Evolutionary conservation across 345 rosid species (phyloP), one percentile per base, ranked within the genome.

Genomic region (Adansonia digitata): DNA sequence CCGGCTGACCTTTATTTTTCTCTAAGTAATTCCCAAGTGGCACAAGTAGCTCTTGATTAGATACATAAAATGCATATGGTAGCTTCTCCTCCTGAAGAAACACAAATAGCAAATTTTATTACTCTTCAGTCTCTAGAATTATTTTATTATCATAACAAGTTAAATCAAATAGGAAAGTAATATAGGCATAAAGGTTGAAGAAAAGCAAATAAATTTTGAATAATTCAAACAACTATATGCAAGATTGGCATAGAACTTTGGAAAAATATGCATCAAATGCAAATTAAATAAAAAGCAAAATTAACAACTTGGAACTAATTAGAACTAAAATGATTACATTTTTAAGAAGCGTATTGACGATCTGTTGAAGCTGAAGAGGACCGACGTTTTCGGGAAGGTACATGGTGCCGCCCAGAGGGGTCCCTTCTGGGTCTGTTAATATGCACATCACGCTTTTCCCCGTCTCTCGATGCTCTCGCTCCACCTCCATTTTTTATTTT

Each of bases 351-450:
- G 82, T 81, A 64, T 95, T 95, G 81, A 95, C 98, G 74, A 95
- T 93, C 65, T 86, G 92, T 31, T 86, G 90, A 80, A 91, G 98
- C 79, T 93, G 98, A 37, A 80, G 85, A 15, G 98, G 98, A 53
- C 92, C 91, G 12, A 90, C 89, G 68, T 81, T 86, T 73, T 89
- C 97, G 5, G 99, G 98, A 39, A 96, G 86, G 82, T 88, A 93
- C 85, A 90, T 81, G 31, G 97, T 80, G 75, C 92, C 86, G 22
- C 95, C 98, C 13, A 92, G 76, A 2, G 85, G 70, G 24, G 72
- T 81, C 72, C 97, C 98, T 75, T 91, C 99, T 6, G 94, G 90
- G 82, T 91, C 98, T 34, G 90, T 82, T 76, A 95, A 85, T 26
- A 88, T 85, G 81, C 98, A 90, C 91, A 93, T 87, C 52, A 95